Conservation (phyloP, 2,329 filamentous ascomycete genomes). For the Huntiella savannae region DNA sequence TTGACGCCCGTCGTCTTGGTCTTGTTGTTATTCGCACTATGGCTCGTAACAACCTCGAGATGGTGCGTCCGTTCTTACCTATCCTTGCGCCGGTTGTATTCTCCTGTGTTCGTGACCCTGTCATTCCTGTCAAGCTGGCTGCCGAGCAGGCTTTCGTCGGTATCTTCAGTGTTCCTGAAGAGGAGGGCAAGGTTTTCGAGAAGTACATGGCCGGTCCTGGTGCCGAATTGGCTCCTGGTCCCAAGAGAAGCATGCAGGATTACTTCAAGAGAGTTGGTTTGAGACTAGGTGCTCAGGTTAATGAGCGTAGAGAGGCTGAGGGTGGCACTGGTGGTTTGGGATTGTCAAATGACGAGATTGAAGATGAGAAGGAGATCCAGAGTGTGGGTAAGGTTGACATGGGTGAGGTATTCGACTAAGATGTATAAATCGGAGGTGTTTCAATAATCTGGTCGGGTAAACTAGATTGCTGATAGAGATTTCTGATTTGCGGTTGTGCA, state of each 20-base stretch:
- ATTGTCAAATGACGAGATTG: conserved; percentile 72
- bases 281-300: conserved; percentile 65
- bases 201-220: conserved; percentile 62
- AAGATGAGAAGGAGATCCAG: conserved; percentile 93
- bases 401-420: conserved; percentile 12
- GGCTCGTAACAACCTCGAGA: conserved; percentile 57
- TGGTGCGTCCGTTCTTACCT: conserved; percentile 63
- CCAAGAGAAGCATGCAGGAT: conserved; percentile 80
- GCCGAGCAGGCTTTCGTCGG: conserved; percentile 88
- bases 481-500: no score
- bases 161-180: conserved; percentile 75
- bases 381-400: conserved; percentile 74
- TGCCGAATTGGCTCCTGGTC: conserved; percentile 45
- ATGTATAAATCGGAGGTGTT: neutral
- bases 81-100: conserved; percentile 73
- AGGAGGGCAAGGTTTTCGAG: conserved; percentile 72
- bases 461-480: no score
- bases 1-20: conserved; percentile 68
- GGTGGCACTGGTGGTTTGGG: conserved; percentile 74
- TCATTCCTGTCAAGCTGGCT: conserved; percentile 89
- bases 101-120: conserved; percentile 67
- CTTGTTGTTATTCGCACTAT: conserved; percentile 79
- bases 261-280: conserved; percentile 91
- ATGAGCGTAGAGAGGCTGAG: conserved; percentile 79
- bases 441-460: no score